Evolutionary conservation across 2,329 filamentous ascomycete species (phyloP), one percentile per base, ranked within the genome.

Genomic region (Aspergillus flavus): DNA sequence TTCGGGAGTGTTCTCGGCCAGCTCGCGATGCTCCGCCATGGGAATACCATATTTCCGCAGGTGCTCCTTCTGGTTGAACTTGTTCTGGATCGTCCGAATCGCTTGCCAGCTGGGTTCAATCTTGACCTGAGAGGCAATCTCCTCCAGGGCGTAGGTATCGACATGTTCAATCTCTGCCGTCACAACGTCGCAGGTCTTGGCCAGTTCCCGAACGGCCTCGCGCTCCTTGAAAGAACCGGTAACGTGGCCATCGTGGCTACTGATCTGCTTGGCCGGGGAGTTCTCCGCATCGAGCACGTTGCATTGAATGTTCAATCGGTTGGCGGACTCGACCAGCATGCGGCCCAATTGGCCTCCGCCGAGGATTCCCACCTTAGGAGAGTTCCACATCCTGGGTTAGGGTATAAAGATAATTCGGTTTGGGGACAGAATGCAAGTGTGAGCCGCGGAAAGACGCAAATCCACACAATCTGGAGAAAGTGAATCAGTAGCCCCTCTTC

Each of bases 101-200:
- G 94, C 96, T 79, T 88, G 87, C 91, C 92, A 96, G 64, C 89
- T 92, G 1, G 94, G 93, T 73, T 97, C 88, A 2, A 92, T 84
- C 46, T 88, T 82, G 48, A 91, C 85, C 67, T 86, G 80, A 4
- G 90, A 87, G 39, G 89, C 76, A 62, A 97, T 88, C 74, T 96
- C 91, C 78, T 97, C 92, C 5, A 97, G 85, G 28, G 95, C 90
- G 59, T 92, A 84, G n/a, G 93, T 95, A 77, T 97, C 88, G 63
- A 97, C 91, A 79, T 97, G 94, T 82, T 98, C 94, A 67, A 97
- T 97, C 79, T 98, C 94, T 16, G 96, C 92, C 0, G 93, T 97
- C 65, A 97, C 83, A 19, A 96, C 87, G 75, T 96, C 92, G 71
- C 89, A 93, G 39, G 84, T 80, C 45, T 85, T 80, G 2, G 94